These are phyloP conservation scores for Malassezia psittaci DNA, from an alignment of 1,284 basidiomycete species.

Conservation along the genomic window DNA sequence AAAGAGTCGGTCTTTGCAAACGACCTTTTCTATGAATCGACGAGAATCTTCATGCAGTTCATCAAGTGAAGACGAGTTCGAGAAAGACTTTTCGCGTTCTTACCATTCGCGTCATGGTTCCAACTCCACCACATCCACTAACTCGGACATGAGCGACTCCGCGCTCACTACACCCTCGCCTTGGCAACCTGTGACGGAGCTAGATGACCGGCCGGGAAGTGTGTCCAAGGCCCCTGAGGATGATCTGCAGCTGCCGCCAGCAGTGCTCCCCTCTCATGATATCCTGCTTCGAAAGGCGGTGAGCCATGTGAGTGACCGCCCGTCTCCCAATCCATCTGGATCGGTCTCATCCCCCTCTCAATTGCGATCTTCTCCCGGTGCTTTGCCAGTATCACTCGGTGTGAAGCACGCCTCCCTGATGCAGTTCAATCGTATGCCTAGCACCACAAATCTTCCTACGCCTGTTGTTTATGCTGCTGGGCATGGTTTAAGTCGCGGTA, in stretches of 20 bases:
- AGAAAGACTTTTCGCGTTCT: not conserved
- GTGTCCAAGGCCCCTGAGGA: not conserved
- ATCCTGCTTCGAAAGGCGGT: not conserved
- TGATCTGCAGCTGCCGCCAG: conserved; percentile 11
- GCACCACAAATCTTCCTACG: conserved; percentile 12
- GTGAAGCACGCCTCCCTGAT: not conserved
- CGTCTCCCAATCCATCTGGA: not conserved
- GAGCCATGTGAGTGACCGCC: not conserved
- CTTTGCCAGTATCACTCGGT: too few relatives aligned
- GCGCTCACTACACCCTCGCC: conserved; percentile 12
- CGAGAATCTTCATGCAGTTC: not conserved
- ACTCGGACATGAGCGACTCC: conserved; percentile 3
- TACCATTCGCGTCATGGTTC: not conserved
- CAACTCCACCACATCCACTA: conserved; percentile 1
- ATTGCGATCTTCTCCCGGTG: not conserved
- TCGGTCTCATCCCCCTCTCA: not conserved
- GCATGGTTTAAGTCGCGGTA: too few relatives aligned
- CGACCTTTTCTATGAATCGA: not conserved
- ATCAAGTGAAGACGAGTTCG: not conserved
- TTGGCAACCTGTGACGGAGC: conserved; percentile 10
- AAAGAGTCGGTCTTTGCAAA: not conserved
- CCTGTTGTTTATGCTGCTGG: conserved; percentile 4
- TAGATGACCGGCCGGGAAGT: not conserved
- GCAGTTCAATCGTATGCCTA: conserved; percentile 12
- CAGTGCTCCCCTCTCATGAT: not conserved